Conservation (phyloP, 1,284 basidiomycete genomes). For the Amylostereum chailletii region DNA sequence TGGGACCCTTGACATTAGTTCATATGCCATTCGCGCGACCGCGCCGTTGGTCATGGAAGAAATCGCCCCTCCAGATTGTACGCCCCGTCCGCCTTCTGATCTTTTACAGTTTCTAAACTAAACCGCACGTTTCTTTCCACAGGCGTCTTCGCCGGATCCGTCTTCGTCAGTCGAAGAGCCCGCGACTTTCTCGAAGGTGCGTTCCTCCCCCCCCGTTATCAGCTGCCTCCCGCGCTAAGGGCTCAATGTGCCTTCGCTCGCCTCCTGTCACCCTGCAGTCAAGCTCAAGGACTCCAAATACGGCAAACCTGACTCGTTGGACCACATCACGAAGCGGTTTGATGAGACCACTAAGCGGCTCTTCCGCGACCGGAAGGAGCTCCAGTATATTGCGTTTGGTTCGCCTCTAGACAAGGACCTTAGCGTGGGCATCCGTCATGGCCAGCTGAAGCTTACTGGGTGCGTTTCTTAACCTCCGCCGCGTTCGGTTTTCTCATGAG, state of each 20-base stretch:
- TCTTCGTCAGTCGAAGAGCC: conserved; percentile 70
- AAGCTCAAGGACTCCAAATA: conserved; percentile 66
- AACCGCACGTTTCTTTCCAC: conserved; percentile 5
- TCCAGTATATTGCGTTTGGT: conserved; percentile 69
- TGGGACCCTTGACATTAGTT: conserved; percentile 71
- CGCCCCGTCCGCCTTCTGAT: conserved; percentile 16
- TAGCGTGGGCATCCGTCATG: conserved; percentile 57
- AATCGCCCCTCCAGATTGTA: conserved; percentile 72
- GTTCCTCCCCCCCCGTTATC: conserved; percentile 3
- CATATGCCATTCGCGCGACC: conserved; percentile 61
- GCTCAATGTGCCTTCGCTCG: conserved; percentile 1
- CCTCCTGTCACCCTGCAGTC: conserved; percentile 27
- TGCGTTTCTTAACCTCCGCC: conserved; percentile 15
- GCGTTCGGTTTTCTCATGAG: conserved; percentile 3
- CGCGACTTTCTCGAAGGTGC: conserved; percentile 58
- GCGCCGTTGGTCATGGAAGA: conserved; percentile 68
- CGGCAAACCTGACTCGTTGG: conserved; percentile 55
- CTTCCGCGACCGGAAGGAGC: conserved; percentile 57
- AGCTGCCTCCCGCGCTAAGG: background rate
- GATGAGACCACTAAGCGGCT: conserved; percentile 75
- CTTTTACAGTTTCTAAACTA: background rate
- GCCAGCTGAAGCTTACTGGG: conserved; percentile 66
- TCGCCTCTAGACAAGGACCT: conserved; percentile 67
- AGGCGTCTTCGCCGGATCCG: conserved; percentile 73
- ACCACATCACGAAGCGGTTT: conserved; percentile 65